phyloP scores from a whole-genome alignment of 2,329 filamentous ascomycete species.

The Sarocladium oryzae region DNA sequence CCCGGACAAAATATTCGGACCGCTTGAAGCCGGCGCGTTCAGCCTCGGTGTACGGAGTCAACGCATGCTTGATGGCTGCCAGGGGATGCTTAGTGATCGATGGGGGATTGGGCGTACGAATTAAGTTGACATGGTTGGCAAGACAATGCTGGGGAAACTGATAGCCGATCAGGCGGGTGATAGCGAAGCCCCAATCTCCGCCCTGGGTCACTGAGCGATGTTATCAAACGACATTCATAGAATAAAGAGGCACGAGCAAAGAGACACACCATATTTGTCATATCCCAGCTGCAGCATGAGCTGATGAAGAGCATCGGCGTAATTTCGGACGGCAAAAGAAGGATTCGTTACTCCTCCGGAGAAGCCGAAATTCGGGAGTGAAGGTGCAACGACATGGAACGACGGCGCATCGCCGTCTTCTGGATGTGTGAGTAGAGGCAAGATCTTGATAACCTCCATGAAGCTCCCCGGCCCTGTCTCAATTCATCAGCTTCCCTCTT shows the following conservation, averaged over 20 bases:
- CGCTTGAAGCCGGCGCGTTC: constrained; percentile 40
- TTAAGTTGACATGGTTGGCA: constrained; percentile 43
- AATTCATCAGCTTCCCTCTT: neutral
- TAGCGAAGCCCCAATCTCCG: constrained; percentile 62
- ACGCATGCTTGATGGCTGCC: constrained; percentile 47
- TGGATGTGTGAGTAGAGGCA: constrained; percentile 38
- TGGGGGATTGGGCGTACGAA: constrained; percentile 45
- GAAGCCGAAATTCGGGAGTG: constrained; percentile 46
- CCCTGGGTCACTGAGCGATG: constrained; percentile 40
- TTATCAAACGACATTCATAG: neutral
- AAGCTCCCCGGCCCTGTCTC: constrained; percentile 57
- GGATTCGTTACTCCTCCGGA: constrained; percentile 22
- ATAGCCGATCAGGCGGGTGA: constrained; percentile 53
- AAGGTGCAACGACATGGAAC: constrained; percentile 53
- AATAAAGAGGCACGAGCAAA: neutral
- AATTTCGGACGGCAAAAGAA: constrained; percentile 26
- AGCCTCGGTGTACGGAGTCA: constrained; percentile 39
- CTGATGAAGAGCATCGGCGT: constrained; percentile 54
- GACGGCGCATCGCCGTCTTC: constrained; percentile 25
- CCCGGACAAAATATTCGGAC: constrained; percentile 46
- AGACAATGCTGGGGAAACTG: constrained; percentile 50
- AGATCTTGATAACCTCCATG: constrained; percentile 57
- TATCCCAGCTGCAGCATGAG: constrained; percentile 64
- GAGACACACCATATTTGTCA: constrained; percentile 23
- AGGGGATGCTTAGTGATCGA: constrained; percentile 45